These are phyloP conservation scores for Desmodesmus armatus DNA, from an alignment of 139 green algal genomes.

Conservation along the genomic window DNA sequence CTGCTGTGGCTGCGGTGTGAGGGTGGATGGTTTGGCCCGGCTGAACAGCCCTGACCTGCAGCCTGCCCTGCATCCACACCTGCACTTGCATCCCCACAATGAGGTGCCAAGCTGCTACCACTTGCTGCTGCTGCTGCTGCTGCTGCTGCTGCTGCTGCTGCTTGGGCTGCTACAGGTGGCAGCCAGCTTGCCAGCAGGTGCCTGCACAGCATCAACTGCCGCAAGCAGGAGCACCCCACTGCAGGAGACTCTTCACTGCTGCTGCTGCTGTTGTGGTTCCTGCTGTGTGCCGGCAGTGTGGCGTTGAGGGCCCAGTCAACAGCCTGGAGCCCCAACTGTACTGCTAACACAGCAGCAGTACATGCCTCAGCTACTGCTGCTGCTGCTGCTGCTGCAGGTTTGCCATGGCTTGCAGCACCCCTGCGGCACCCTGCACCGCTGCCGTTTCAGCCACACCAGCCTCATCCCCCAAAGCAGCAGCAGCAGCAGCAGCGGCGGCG, in stretches of 20 bases:
- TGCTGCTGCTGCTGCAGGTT: neutral
- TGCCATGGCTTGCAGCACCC: neutral
- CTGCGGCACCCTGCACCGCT: neutral
- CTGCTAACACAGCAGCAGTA: neutral
- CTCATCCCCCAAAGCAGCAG: too few species aligned
- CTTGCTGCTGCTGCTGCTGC: neutral
- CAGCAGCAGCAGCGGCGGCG: neutral
- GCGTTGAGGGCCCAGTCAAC: slow-evolving; percentile 9
- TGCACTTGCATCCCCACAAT: too few species aligned
- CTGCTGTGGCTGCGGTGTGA: too few species aligned
- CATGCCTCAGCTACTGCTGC: neutral
- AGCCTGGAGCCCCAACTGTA: neutral
- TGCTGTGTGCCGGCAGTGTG: neutral
- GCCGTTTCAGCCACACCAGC: too few species aligned
- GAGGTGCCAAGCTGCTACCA: too few species aligned
- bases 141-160: slow-evolving; percentile 11
- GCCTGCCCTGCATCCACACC: too few species aligned
- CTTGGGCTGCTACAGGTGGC: slow-evolving; percentile 19
- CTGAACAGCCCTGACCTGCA: too few species aligned
- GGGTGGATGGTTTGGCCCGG: too few species aligned
- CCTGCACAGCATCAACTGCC: slow-evolving; percentile 23
- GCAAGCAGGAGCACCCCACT: neutral
- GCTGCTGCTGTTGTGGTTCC: slow-evolving; percentile 24
- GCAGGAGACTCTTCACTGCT: neutral
- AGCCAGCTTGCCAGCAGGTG: slow-evolving; percentile 38